Conservation (phyloP, 768 basidiomycete species). For the Exsudoporus frostii region DNA sequence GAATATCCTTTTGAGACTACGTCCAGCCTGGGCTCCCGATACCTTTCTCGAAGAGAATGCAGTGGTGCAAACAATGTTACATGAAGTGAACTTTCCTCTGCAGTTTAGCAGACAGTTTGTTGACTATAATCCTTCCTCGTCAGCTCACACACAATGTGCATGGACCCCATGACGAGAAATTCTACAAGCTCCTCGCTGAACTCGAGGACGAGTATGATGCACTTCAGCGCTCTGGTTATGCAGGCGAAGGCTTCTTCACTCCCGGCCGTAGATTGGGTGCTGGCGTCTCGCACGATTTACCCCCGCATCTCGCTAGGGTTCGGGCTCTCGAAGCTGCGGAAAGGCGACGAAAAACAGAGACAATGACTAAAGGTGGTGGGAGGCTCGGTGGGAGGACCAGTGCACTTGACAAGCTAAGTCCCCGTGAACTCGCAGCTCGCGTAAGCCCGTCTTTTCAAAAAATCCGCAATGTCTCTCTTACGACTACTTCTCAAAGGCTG, state of each 20-base stretch:
- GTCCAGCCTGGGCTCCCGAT: conserved; percentile 64
- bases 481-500: conserved; percentile 55
- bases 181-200: conserved; percentile 68
- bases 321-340: conserved; percentile 82
- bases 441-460: conserved; percentile 40
- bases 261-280: conserved; percentile 69
- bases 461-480: background rate
- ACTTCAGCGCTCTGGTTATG: conserved; percentile 75
- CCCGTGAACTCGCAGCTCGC: conserved; percentile 66
- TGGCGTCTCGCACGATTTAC: conserved; percentile 63
- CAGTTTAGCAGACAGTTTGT: background rate
- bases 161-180: conserved; percentile 84
- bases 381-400: conserved; percentile 55
- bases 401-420: conserved; percentile 44
- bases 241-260: conserved; percentile 88
- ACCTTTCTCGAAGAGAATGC: conserved; percentile 75
- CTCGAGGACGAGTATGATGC: conserved; percentile 85
- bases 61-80: conserved; percentile 82
- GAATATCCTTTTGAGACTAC: conserved; percentile 79
- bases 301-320: conserved; percentile 58
- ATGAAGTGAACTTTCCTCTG: conserved; percentile 56
- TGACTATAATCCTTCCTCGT: background rate
- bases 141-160: conserved; percentile 88
- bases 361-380: conserved; percentile 50
- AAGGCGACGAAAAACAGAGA: conserved; percentile 50